These are phyloP conservation scores for Pinus taeda DNA, from an alignment of 75 land plant species.

Conservation along the genomic window DNA sequence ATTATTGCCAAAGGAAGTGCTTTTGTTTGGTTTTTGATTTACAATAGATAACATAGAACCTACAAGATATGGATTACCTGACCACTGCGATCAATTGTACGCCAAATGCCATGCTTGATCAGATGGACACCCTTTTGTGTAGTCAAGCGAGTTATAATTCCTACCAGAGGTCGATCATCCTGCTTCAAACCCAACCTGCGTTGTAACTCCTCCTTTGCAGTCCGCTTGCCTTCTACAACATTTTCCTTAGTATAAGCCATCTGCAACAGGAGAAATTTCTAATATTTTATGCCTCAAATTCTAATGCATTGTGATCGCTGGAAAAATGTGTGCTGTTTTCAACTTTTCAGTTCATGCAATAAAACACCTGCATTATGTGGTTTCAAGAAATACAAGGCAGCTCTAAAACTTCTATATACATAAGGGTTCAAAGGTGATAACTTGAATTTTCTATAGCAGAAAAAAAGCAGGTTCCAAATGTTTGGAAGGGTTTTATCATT, in stretches of 20 bases:
- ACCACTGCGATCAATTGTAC: conserved; percentile 75
- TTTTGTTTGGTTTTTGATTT: no score
- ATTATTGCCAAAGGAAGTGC: not conserved
- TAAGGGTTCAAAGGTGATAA: not conserved
- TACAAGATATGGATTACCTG: conserved; percentile 43
- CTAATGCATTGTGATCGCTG: not conserved
- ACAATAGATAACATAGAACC: no score
- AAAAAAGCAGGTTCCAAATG: not conserved
- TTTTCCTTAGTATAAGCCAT: conserved; percentile 75
- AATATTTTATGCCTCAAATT: not conserved
- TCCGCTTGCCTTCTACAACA: conserved; percentile 82
- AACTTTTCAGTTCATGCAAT: not conserved
- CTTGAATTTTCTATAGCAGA: not conserved
- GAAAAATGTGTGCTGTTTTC: not conserved
- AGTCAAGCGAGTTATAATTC: conserved; percentile 81
- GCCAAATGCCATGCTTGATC: conserved; percentile 87
- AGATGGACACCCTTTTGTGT: conserved; percentile 91
- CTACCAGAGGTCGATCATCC: conserved; percentile 69
- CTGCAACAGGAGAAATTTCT: conserved; percentile 32
- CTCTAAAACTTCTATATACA: not conserved
- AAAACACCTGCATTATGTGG: not conserved
- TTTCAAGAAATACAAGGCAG: not conserved
- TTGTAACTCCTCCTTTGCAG: conserved; percentile 84
- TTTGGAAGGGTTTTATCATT: not conserved
- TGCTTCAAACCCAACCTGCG: conserved; percentile 57